Evolutionary conservation across 306 rosid genomes (phyloP).

Genomic region (peach (Prunus persica)): DNA sequence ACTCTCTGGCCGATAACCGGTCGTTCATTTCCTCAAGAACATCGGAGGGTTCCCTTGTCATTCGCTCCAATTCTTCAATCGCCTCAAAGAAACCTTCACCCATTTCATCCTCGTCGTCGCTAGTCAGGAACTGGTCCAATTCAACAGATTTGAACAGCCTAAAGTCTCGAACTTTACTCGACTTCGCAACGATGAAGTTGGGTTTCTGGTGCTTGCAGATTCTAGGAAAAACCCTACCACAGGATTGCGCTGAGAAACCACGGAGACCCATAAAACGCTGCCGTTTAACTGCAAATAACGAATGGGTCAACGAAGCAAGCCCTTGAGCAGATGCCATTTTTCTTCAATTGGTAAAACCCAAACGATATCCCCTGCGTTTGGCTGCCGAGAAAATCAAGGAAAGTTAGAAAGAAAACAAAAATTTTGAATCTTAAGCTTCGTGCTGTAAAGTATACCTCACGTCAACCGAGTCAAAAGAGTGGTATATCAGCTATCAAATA

Average conservation of each 20-base stretch:
- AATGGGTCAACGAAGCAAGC: constrained; percentile 40
- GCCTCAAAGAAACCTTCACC: constrained; percentile 91
- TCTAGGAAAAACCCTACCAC: constrained; percentile 31
- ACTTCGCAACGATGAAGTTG: constrained; percentile 23
- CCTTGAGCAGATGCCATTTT: constrained; percentile 65
- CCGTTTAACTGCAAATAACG: constrained; percentile 34
- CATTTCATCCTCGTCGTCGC: constrained; percentile 86
- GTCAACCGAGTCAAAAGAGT: constrained; percentile 3
- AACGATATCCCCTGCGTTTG: background rate
- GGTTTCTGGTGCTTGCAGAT: constrained; percentile 28
- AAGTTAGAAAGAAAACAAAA: background rate
- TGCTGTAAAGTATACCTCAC: constrained; percentile 6
- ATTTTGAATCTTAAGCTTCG: constrained; percentile 26
- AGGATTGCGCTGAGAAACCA: constrained; percentile 27
- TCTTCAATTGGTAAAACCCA: background rate
- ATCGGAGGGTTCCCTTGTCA: constrained; percentile 97
- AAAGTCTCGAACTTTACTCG: constrained; percentile 40
- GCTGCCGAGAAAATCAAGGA: constrained; percentile 9
- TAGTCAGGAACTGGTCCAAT: constrained; percentile 77
- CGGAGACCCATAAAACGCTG: constrained; percentile 25
- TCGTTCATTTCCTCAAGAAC: constrained; percentile 91
- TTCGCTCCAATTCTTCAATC: constrained; percentile 86
- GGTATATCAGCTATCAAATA: no score
- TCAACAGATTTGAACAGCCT: constrained; percentile 64
- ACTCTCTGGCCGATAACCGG: constrained; percentile 77